phyloP scores from a whole-genome alignment of 768 basidiomycete genomes.

The Fomitopsis pulvina region DNA sequence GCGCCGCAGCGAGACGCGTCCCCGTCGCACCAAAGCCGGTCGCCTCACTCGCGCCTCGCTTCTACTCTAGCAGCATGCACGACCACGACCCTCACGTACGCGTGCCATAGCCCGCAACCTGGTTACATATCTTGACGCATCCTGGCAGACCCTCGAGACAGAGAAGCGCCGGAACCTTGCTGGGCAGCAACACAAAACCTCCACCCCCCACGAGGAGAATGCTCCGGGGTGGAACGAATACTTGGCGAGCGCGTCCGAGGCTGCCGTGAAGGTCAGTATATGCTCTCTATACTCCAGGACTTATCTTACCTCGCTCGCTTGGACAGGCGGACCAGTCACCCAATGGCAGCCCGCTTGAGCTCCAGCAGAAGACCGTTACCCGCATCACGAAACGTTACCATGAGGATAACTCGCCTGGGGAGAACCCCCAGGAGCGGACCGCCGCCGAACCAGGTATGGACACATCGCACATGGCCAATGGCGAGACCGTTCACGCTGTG shows the following conservation, averaged over 20 bases:
- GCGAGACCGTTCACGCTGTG: constrained; percentile 11
- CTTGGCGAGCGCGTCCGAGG: constrained; percentile 29
- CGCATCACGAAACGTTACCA: constrained; percentile 22
- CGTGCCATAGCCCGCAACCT: neutral
- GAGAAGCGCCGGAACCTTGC: constrained; percentile 29
- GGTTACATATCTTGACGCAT: neutral
- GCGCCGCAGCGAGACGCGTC: constrained; percentile 18
- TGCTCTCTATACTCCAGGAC: neutral
- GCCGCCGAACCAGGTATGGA: constrained; percentile 10
- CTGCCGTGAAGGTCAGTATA: constrained; percentile 25
- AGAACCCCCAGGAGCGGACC: constrained; percentile 2
- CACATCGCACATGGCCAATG: constrained; percentile 10
- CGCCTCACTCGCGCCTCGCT: constrained; percentile 11
- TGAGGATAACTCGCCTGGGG: constrained; percentile 1
- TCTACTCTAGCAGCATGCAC: constrained; percentile 26
- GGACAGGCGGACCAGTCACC: constrained; percentile 22
- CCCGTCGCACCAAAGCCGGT: constrained; percentile 13
- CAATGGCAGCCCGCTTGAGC: constrained; percentile 1
- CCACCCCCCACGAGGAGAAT: constrained; percentile 22
- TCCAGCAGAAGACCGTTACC: constrained; percentile 20
- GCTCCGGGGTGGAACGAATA: constrained; percentile 34
- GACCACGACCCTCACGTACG: constrained; percentile 29
- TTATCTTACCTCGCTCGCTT: neutral
- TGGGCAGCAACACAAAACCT: constrained; percentile 27
- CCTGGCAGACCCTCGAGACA: constrained; percentile 22